Conservation (phyloP, 2,329 filamentous ascomycete species). For the Trichoderma citrinoviride region DNA sequence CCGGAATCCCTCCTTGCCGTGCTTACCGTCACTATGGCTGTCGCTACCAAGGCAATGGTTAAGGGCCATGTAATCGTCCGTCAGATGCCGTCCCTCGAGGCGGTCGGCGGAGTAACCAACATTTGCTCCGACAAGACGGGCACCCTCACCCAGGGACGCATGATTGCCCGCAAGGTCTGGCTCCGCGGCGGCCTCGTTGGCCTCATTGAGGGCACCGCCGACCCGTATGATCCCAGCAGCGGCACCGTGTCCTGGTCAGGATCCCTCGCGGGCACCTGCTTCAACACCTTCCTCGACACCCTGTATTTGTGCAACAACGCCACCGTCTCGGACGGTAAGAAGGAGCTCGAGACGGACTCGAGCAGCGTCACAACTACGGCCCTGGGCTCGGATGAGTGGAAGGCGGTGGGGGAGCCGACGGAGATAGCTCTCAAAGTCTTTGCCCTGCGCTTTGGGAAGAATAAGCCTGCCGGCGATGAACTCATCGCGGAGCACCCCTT, state of each 20-base stretch:
- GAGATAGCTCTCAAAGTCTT: conserved; percentile 74
- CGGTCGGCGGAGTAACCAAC: conserved; percentile 66
- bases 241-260: conserved; percentile 49
- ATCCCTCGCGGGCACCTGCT: conserved; percentile 39
- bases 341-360: conserved; percentile 46
- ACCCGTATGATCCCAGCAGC: conserved; percentile 61
- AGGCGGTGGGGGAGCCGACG: conserved; percentile 64
- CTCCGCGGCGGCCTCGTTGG: conserved; percentile 54
- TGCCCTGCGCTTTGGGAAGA: conserved; percentile 63
- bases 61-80: conserved; percentile 64
- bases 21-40: conserved; percentile 68
- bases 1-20: conserved; percentile 67
- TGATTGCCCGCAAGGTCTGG: conserved; percentile 64
- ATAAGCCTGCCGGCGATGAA: conserved; percentile 44
- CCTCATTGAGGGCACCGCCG: conserved; percentile 52
- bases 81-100: conserved; percentile 63
- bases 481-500: conserved; percentile 67
- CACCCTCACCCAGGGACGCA: conserved; percentile 63
- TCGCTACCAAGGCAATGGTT: conserved; percentile 63
- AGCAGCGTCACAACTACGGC: conserved; percentile 48
- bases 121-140: conserved; percentile 72
- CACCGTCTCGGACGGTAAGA: conserved; percentile 47
- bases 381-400: conserved; percentile 50
- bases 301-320: conserved; percentile 63
- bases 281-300: conserved; percentile 51